A percentile compares a stretch with the other conserved stretches of the same genome.
These are phyloP conservation scores for Cystobasidium pallidum DNA, from an alignment of 1,284 basidiomycete species.

Conservation along the genomic window DNA sequence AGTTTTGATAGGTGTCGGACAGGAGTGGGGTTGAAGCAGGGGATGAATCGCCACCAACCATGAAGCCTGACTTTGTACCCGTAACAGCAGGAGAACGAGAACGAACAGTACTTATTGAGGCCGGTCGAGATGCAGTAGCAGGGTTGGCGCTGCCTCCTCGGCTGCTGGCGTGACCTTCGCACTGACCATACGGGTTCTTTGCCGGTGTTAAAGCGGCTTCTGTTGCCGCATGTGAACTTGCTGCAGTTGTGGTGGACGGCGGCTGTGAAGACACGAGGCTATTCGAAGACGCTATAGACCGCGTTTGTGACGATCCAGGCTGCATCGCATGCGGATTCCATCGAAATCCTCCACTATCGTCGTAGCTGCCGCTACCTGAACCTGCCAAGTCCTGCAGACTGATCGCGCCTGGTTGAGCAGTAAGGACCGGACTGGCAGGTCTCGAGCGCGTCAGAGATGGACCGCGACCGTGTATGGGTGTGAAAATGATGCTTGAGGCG, in stretches of 20 bases:
- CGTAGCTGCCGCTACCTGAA: too few species aligned
- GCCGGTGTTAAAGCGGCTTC: neutral
- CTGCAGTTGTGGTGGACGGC: neutral
- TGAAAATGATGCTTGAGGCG: neutral
- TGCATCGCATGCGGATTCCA: too few species aligned
- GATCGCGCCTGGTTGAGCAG: neutral
- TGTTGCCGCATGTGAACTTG: neutral
- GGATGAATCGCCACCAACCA: neutral
- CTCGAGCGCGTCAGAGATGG: conserved; percentile 5
- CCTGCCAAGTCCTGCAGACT: neutral
- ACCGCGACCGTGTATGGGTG: neutral
- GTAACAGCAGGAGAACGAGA: neutral
- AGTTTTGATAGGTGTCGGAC: neutral
- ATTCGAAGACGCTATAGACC: neutral
- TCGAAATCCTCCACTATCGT: too few species aligned
- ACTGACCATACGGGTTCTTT: neutral
- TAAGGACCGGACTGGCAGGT: conserved; percentile 23
- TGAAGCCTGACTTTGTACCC: too few species aligned
- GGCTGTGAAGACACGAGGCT: neutral
- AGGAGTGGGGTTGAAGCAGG: conserved; percentile 13
- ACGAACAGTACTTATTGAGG: neutral
- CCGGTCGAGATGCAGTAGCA: conserved; percentile 5
- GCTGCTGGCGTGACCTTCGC: neutral
- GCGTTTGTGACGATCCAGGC: too few species aligned
- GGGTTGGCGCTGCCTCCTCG: neutral